These are phyloP conservation scores for Diaporthe citrichinensis DNA, from an alignment of 2,329 filamentous ascomycete genomes.

Conservation along the genomic window DNA sequence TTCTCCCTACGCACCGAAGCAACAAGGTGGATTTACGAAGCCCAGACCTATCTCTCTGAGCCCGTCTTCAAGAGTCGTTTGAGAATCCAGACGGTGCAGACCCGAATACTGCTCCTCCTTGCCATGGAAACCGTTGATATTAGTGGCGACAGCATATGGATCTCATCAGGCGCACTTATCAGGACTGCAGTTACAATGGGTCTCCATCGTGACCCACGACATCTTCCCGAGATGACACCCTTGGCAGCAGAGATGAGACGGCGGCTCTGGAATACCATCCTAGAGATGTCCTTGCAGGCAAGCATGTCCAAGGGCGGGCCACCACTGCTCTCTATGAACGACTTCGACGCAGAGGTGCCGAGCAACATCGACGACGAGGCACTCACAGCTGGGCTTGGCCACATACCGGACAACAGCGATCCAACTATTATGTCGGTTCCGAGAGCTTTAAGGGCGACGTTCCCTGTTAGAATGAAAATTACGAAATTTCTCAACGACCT, in stretches of 20 bases:
- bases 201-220: conserved; percentile 68
- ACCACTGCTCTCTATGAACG: conserved; percentile 60
- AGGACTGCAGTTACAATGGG: conserved; percentile 69
- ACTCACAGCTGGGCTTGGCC: conserved; percentile 52
- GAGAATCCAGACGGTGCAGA: conserved; percentile 64
- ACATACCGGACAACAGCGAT: conserved; percentile 41
- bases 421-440: conserved; percentile 67
- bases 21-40: conserved; percentile 66
- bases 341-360: conserved; percentile 66
- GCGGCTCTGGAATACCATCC: conserved; percentile 68
- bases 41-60: conserved; percentile 63
- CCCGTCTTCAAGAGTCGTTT: conserved; percentile 64
- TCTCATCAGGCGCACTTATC: conserved; percentile 64
- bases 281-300: conserved; percentile 68
- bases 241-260: conserved; percentile 68
- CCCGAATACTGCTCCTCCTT: conserved; percentile 64
- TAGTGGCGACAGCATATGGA: conserved; percentile 66
- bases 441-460: conserved; percentile 60
- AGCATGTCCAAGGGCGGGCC: conserved; percentile 66
- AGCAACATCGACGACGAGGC: conserved; percentile 67
- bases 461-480: conserved; percentile 59
- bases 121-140: conserved; percentile 64
- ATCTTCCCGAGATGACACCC: conserved; percentile 62
- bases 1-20: conserved; percentile 60
- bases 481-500: conserved; percentile 63